These are phyloP conservation scores for Phyllosticta citrichinensis DNA, from an alignment of 2,329 filamentous ascomycete species.

Conservation along the genomic window DNA sequence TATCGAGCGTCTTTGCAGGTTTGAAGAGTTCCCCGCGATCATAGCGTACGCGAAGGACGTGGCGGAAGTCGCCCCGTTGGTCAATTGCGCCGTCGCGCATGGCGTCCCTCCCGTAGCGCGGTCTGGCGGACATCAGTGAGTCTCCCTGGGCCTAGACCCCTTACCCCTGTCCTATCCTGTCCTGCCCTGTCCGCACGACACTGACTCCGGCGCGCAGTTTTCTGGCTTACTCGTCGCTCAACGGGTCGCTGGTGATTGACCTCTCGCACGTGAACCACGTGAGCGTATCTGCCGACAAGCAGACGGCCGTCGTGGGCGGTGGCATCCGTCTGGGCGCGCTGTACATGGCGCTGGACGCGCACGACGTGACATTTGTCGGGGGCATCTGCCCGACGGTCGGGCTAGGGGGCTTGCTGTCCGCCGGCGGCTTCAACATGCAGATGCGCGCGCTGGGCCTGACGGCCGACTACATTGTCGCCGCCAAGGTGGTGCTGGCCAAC, in stretches of 20 bases:
- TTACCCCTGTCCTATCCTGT: background rate
- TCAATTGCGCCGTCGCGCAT: background rate
- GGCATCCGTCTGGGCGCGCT: constrained; percentile 23
- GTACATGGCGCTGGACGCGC: constrained; percentile 18
- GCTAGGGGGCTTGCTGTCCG: background rate
- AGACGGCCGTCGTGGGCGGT: constrained; percentile 22
- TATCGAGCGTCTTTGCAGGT: background rate
- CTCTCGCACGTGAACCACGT: constrained; percentile 17
- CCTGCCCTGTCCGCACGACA: background rate
- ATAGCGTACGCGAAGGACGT: background rate
- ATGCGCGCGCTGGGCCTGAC: constrained; percentile 15
- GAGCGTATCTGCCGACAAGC: constrained; percentile 19
- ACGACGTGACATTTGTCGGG: constrained; percentile 8
- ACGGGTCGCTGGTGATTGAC: constrained; percentile 14
- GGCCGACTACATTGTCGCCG: constrained; percentile 23
- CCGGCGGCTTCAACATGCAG: background rate
- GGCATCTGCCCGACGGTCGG: background rate
- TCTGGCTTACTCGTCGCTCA: constrained; percentile 12
- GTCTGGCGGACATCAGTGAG: background rate
- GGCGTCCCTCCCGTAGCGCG: background rate
- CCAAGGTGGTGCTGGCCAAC: constrained; percentile 23
- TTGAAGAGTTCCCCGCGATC: background rate
- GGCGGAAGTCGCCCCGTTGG: background rate
- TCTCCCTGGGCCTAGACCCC: background rate
- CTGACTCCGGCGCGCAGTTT: background rate